phyloP scores from a whole-genome alignment of 2,329 filamentous ascomycete genomes.

The Dissoconium aciculare region DNA sequence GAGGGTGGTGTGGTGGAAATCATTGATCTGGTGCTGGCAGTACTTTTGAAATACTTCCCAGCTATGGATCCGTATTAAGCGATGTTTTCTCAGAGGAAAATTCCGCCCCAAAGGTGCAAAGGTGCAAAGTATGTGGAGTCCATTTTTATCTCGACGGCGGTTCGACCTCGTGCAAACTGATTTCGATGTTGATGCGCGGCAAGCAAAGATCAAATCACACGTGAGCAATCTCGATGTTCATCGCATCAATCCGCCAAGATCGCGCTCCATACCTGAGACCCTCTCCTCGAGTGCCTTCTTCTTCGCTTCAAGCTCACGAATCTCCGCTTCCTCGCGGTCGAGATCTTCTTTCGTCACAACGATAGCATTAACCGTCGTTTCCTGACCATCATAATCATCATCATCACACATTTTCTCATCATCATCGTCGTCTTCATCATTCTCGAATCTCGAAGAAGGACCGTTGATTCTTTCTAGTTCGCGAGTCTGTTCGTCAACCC shows the following conservation, averaged over 20 bases:
- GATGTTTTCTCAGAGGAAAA: too few species aligned
- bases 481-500: slow-evolving; percentile 60
- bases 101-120: too few species aligned
- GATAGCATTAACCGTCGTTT: slow-evolving; percentile 28
- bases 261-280: slow-evolving; percentile 52
- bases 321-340: slow-evolving; percentile 52
- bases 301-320: slow-evolving; percentile 47
- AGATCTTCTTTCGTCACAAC: slow-evolving; percentile 54
- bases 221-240: too few species aligned
- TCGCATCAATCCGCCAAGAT: slow-evolving; percentile 47
- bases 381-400: slow-evolving; percentile 31
- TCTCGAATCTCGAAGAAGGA: slow-evolving; percentile 20
- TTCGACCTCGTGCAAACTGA: too few species aligned
- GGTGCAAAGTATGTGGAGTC: too few species aligned
- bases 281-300: slow-evolving; percentile 48
- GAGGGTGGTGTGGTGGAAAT: too few species aligned
- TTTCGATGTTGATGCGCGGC: neutral
- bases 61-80: too few species aligned
- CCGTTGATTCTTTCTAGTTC: slow-evolving; percentile 59
- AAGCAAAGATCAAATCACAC: too few species aligned
- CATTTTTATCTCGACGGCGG: too few species aligned
- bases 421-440: slow-evolving; percentile 3
- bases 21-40: too few species aligned
- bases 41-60: too few species aligned
- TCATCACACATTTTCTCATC: slow-evolving; percentile 10